phyloP scores from a whole-genome alignment of 2,329 filamentous ascomycete genomes.

The Pestalotiopsis sp. region DNA sequence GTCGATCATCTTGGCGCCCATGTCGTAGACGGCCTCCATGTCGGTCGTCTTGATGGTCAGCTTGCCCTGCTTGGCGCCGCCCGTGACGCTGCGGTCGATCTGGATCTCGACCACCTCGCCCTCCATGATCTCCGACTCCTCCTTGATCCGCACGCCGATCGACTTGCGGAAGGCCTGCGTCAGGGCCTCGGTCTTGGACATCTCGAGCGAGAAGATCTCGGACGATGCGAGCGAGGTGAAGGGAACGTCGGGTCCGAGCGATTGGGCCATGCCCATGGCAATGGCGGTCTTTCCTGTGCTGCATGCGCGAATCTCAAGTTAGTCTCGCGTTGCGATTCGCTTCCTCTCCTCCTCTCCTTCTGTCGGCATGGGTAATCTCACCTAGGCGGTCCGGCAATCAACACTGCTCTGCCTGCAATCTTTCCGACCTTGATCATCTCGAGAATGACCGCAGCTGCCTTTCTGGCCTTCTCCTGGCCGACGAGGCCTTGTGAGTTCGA shows the following conservation, averaged over 20 bases:
- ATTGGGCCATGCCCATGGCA: conserved; percentile 98
- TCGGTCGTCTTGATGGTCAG: conserved; percentile 99
- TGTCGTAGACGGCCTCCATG: conserved; percentile 99
- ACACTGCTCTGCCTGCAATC: conserved; percentile 90
- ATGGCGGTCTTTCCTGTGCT: conserved; percentile 98
- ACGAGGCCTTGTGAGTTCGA: conserved; percentile 88
- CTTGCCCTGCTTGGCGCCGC: conserved; percentile 97
- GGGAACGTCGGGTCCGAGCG: conserved; percentile 88
- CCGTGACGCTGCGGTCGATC: conserved; percentile 95
- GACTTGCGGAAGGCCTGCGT: conserved; percentile 99
- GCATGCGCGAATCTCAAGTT: neutral
- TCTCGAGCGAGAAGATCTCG: conserved; percentile 97
- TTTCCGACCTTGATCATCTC: conserved; percentile 99
- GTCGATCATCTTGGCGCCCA: conserved; percentile 99
- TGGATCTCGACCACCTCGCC: conserved; percentile 99
- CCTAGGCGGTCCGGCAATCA: conserved; percentile 93
- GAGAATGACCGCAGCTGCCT: conserved; percentile 92
- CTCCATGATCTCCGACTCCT: conserved; percentile 99
- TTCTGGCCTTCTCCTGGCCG: conserved; percentile 93
- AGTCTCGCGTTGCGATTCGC: neutral
- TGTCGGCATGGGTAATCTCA: conserved; percentile 31
- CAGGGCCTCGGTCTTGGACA: conserved; percentile 98
- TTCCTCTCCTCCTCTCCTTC: no score
- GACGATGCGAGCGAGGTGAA: conserved; percentile 96
- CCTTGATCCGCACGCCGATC: conserved; percentile 96